Conservation (phyloP, 169 alveolate genomes). For the Hammondia hammondi region DNA sequence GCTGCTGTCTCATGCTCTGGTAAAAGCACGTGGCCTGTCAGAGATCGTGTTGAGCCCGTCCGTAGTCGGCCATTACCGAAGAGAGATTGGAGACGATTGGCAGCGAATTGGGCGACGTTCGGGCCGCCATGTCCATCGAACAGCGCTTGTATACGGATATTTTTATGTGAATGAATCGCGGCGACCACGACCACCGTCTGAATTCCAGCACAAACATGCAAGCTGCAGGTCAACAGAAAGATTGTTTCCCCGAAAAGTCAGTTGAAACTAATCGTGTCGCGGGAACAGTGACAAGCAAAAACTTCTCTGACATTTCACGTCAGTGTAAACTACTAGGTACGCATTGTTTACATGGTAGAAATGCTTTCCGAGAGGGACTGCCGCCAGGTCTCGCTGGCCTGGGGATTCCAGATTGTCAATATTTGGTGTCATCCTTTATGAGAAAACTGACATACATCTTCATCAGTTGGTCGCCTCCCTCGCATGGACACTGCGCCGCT, state of each 20-base stretch:
- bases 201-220: background rate
- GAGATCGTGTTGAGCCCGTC: no score
- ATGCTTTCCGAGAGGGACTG: no score
- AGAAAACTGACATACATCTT: background rate
- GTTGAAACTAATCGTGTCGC: no score
- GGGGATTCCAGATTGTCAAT: no score
- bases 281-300: no score
- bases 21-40: no score
- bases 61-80: background rate
- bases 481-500: background rate
- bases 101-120: conserved; percentile 2
- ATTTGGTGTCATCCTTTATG: no score
- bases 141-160: background rate
- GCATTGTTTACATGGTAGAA: no score
- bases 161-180: background rate
- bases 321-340: no score
- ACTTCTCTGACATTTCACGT: no score
- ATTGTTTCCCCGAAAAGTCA: background rate
- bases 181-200: background rate
- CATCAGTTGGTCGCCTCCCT: background rate
- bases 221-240: background rate
- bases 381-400: no score
- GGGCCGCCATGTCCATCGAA: conserved; percentile 55
- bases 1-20: no score
- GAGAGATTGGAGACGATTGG: background rate